phyloP scores from a whole-genome alignment of 768 basidiomycete genomes.

The Chlorophyllum brunneum region DNA sequence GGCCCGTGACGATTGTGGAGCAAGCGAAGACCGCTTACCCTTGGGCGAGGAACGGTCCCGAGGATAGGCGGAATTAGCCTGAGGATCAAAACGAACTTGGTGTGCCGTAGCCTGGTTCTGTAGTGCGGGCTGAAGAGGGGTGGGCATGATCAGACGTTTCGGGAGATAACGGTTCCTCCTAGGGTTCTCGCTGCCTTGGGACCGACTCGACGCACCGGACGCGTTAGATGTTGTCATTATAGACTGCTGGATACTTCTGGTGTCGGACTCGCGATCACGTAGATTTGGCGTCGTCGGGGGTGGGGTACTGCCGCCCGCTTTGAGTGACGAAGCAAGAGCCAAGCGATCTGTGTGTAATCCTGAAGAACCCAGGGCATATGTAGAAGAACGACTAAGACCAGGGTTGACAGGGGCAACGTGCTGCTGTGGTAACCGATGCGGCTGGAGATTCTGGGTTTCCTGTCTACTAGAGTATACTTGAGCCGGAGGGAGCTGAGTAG shows the following conservation, averaged over 20 bases:
- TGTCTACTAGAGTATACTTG: conserved; percentile 3
- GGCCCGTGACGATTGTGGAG: conserved; percentile 11
- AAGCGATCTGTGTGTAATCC: background rate
- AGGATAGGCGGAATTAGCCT: background rate
- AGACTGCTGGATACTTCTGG: conserved; percentile 22
- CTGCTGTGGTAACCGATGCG: background rate
- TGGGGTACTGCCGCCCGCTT: background rate
- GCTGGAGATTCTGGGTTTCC: conserved; percentile 4
- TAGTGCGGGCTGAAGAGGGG: conserved; percentile 46
- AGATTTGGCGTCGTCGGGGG: conserved; percentile 1
- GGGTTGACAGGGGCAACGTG: background rate
- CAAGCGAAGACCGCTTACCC: conserved; percentile 7
- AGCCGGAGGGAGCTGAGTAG: background rate
- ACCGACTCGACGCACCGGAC: conserved; percentile 23
- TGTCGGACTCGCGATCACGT: conserved; percentile 5
- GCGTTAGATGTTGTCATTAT: conserved; percentile 20
- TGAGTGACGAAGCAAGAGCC: background rate
- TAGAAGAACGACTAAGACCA: conserved; percentile 9
- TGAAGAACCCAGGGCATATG: background rate
- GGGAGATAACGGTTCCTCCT: conserved; percentile 39
- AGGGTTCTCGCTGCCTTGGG: conserved; percentile 20
- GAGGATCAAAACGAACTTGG: conserved; percentile 9
- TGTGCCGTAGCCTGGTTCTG: conserved; percentile 9
- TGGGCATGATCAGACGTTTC: conserved; percentile 70
- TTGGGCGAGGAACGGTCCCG: conserved; percentile 13